Conservation (phyloP, 2,329 filamentous ascomycete genomes). For the Ophioceras dolichostomum region DNA sequence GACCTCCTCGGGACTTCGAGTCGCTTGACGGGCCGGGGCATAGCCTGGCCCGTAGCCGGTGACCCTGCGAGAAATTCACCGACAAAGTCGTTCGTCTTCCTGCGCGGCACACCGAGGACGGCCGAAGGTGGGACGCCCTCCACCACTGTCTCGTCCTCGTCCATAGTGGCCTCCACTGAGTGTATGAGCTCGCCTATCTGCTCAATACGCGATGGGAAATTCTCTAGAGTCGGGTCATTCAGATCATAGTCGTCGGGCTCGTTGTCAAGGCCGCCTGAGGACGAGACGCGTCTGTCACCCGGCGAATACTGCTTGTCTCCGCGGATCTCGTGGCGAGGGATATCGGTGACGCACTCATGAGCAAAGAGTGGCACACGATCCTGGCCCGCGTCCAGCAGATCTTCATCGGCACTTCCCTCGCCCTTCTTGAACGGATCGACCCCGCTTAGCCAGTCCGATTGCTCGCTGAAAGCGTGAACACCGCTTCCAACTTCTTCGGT, state of each 20-base stretch:
- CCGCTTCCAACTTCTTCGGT: no score
- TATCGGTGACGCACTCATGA: constrained; percentile 6
- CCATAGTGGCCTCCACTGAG: constrained; percentile 30
- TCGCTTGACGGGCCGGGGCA: constrained; percentile 12
- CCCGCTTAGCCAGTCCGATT: constrained; percentile 2
- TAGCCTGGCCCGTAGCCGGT: constrained; percentile 20
- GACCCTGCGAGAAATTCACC: constrained; percentile 21
- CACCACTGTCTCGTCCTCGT: constrained; percentile 23
- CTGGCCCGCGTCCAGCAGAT: constrained; percentile 1
- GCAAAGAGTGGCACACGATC: constrained; percentile 5
- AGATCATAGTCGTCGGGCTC: constrained; percentile 21
- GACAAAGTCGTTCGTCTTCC: constrained; percentile 21
- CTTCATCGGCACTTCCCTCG: background rate
- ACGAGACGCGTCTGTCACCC: background rate
- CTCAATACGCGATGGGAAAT: constrained; percentile 30
- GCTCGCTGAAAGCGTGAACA: no score
- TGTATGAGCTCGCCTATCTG: constrained; percentile 32
- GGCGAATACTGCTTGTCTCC: constrained; percentile 7
- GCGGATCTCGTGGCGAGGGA: constrained; percentile 14
- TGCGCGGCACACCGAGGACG: constrained; percentile 18
- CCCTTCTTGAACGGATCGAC: constrained; percentile 1
- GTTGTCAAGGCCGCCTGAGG: constrained; percentile 4
- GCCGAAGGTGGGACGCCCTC: constrained; percentile 23
- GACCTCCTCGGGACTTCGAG: constrained; percentile 14
- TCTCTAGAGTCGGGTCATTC: constrained; percentile 34